Base-by-base conservation (phyloP, 371 early-diverging fungal species). In the Zychaea mexicana region DNA sequence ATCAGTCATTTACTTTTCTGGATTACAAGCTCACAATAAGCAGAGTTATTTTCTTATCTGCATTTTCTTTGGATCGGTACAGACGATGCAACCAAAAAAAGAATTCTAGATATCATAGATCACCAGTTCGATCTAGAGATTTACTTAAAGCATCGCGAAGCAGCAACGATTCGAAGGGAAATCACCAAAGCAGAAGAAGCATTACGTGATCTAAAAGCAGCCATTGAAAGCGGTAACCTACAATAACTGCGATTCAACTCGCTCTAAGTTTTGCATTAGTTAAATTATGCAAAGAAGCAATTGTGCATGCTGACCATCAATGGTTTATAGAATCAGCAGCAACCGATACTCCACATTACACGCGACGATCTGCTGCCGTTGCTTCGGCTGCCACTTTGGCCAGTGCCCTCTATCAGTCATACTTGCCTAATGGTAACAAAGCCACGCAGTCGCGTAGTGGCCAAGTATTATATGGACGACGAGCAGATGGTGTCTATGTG, bases 101-200 rank as follows among this genome's bases (percentile, higher is more conserved):
- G 81, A 61, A 77, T 88, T 24, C 58, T 65, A 36, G 81, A 81
- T 54, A 85, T 88, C 46, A 85, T 92, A 32, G 77, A 84, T 58
- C 86, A 85, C 36, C 91, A 92, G 68, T 88, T 92, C 61, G 91
- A 92, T 70, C 72, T 89, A 17, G 92, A 91, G 70, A 81, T 91
- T 45, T 81, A 84, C 53, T 66, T 92, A 21, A 88, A 89, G 38
- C 78, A 85, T 65, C 81, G 81, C 26, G 92, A 92, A 64, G 53
- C 85, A 7, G 72, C 77, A 0, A 60, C 83, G 3, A 86, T 92
- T 47, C 60, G 76, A 22, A 65, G 74, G 49, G 90, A 89, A 53
- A 79, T 92, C 17, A 72, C 64, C 8, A 82, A 75, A 57, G 85
- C 85, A 22, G 86, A 90, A 61, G 66, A 68, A 26, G 66, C 78